Evolutionary conservation across 2,329 filamentous ascomycete species (phyloP).

Genomic region (Monilinia fructigena): DNA sequence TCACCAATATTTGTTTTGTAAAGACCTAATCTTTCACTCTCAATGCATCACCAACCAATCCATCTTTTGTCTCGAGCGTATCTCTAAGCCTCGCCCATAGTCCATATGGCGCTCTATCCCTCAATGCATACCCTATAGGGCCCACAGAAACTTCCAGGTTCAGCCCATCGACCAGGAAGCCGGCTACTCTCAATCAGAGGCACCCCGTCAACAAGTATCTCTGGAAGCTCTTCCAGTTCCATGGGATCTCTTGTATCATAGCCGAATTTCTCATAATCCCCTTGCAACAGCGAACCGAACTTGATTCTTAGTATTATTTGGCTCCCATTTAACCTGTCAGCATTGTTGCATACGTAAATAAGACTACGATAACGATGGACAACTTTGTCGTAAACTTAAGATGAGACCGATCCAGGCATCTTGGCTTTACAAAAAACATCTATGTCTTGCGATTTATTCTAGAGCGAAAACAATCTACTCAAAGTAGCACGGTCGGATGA

Average conservation of each 20-base stretch:
- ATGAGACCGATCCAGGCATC: not conserved
- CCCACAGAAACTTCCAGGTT: not conserved
- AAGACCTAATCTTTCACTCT: not conserved
- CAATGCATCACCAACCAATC: not conserved
- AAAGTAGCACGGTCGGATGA: not conserved
- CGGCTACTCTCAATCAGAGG: not conserved
- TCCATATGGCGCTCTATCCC: not conserved
- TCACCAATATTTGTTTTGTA: not conserved
- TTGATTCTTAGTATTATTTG: not conserved
- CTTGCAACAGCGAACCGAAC: not conserved
- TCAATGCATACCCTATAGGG: not conserved
- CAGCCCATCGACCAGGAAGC: not conserved
- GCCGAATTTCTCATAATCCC: not conserved
- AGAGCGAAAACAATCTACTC: no score
- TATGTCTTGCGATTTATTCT: no score
- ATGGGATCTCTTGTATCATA: not conserved
- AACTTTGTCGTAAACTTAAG: not conserved
- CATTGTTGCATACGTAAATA: not conserved
- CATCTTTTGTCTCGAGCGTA: not conserved
- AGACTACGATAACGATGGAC: not conserved
- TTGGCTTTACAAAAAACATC: not conserved
- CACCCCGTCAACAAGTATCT: not conserved
- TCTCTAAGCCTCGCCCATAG: not conserved
- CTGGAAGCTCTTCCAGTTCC: not conserved
- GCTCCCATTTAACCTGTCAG: not conserved